Evolutionary conservation across 2,329 filamentous ascomycete genomes (phyloP).

Genomic region (Cladosporium halotolerans): DNA sequence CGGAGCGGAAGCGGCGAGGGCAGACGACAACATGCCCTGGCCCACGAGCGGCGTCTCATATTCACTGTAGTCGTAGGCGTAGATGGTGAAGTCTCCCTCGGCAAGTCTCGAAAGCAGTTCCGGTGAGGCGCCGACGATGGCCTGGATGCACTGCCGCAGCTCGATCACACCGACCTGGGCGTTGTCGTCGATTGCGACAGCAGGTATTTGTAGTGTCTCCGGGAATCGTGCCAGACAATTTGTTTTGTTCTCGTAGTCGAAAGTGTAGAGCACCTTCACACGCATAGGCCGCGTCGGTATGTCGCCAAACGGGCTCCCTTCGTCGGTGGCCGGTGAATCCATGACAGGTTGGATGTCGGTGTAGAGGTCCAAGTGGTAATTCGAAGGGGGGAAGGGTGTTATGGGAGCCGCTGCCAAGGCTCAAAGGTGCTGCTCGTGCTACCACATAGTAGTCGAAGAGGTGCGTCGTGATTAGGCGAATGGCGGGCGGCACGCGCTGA

Average conservation of each 20-base stretch:
- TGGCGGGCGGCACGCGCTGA: not conserved
- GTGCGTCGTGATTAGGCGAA: not conserved
- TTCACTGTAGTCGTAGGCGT: conserved; percentile 94
- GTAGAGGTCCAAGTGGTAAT: conserved; percentile 19
- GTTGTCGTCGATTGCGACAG: conserved; percentile 71
- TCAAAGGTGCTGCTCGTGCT: conserved; percentile 22
- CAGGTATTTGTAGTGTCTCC: conserved; percentile 71
- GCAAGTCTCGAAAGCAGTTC: conserved; percentile 70
- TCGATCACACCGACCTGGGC: conserved; percentile 83
- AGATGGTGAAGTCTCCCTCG: conserved; percentile 81
- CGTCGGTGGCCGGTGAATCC: conserved; percentile 12
- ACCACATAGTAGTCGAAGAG: conserved; percentile 21
- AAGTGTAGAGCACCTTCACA: conserved; percentile 95
- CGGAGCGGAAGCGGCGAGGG: conserved; percentile 55
- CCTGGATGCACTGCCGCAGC: conserved; percentile 77
- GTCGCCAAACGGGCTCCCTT: conserved; percentile 25
- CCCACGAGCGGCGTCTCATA: conserved; percentile 88
- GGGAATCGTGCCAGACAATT: conserved; percentile 85
- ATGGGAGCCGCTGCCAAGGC: conserved; percentile 19
- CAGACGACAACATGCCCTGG: conserved; percentile 89
- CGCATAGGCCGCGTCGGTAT: conserved; percentile 41
- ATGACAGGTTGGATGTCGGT: conserved; percentile 20
- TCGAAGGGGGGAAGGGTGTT: conserved; percentile 11
- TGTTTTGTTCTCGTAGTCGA: conserved; percentile 80
- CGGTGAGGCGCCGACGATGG: conserved; percentile 71